Evolutionary conservation across 2,329 filamentous ascomycete genomes (phyloP).

Genomic region (Teratosphaeria pseudoeucalypti): DNA sequence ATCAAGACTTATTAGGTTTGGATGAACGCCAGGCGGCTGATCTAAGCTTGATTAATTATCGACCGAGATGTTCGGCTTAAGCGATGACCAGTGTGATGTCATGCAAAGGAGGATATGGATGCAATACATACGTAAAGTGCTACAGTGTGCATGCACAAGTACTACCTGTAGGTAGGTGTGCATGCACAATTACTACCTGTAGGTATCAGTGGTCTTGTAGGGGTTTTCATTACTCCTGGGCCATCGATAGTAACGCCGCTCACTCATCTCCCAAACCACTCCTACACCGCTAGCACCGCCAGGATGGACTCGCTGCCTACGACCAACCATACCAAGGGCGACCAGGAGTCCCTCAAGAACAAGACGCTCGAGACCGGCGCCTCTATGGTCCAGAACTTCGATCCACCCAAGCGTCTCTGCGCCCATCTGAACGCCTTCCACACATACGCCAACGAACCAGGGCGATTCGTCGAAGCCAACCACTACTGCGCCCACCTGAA

Average conservation of each 20-base stretch:
- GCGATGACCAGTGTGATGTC: neutral
- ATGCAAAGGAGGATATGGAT: neutral
- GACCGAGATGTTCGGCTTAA: neutral
- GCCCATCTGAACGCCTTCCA: slow-evolving; percentile 84
- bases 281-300: neutral
- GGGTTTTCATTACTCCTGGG: too few relatives aligned
- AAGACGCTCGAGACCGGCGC: slow-evolving; percentile 53
- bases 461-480: slow-evolving; percentile 62
- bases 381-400: slow-evolving; percentile 53
- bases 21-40: neutral
- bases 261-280: too few relatives aligned
- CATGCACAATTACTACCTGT: neutral
- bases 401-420: slow-evolving; percentile 62
- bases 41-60: neutral
- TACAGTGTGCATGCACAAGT: neutral
- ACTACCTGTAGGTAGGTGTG: neutral
- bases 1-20: neutral
- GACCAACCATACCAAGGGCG: slow-evolving; percentile 37
- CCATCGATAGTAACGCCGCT: too few relatives aligned
- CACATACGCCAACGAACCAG: slow-evolving; percentile 63
- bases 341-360: slow-evolving; percentile 45
- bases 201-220: too few relatives aligned
- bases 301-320: slow-evolving; percentile 10
- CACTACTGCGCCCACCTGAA: slow-evolving; percentile 77
- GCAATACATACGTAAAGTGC: neutral